A percentile compares a stretch with the other conserved stretches of the same genome.
Conservation (phyloP, 192 early-diverging fungal genomes). For the Umbelopsis sp. region DNA sequence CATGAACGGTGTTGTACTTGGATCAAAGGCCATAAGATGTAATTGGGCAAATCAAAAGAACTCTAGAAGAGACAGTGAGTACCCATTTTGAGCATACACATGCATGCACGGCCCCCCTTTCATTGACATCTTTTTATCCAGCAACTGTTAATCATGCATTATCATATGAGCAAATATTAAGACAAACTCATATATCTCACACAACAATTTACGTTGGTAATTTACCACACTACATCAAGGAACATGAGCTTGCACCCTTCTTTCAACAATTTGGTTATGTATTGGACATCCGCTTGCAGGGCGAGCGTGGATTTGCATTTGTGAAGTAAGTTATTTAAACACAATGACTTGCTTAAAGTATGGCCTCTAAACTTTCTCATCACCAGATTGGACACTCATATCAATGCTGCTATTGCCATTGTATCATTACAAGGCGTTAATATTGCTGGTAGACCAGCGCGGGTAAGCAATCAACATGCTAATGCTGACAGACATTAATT, state of each 20-base stretch:
- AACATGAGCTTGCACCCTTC: conserved; percentile 66
- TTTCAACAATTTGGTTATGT: conserved; percentile 82
- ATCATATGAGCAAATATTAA: conserved; percentile 66
- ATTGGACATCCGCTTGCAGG: conserved; percentile 80
- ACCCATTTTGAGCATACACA: neutral
- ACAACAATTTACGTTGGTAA: conserved; percentile 91
- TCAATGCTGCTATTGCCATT: conserved; percentile 87
- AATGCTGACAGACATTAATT: too few relatives aligned
- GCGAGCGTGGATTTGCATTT: conserved; percentile 91
- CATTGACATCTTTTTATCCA: neutral
- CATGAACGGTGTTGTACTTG: conserved; percentile 91
- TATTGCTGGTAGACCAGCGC: conserved; percentile 76
- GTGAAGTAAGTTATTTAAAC: conserved; percentile 61
- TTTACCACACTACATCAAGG: conserved; percentile 70
- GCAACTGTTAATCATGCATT: conserved; percentile 36
- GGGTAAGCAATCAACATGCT: conserved; percentile 45
- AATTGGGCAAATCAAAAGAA: conserved; percentile 94
- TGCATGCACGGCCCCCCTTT: neutral
- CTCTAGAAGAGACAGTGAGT: conserved; percentile 6
- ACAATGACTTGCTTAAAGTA: neutral
- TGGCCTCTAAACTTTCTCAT: neutral
- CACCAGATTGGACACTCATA: conserved; percentile 79
- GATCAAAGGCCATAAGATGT: conserved; percentile 82
- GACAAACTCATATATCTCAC: conserved; percentile 76
- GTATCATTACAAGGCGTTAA: conserved; percentile 72